These are phyloP conservation scores for Evernia prunastri DNA, from an alignment of 495 filamentous ascomycete genomes.

Conservation along the genomic window DNA sequence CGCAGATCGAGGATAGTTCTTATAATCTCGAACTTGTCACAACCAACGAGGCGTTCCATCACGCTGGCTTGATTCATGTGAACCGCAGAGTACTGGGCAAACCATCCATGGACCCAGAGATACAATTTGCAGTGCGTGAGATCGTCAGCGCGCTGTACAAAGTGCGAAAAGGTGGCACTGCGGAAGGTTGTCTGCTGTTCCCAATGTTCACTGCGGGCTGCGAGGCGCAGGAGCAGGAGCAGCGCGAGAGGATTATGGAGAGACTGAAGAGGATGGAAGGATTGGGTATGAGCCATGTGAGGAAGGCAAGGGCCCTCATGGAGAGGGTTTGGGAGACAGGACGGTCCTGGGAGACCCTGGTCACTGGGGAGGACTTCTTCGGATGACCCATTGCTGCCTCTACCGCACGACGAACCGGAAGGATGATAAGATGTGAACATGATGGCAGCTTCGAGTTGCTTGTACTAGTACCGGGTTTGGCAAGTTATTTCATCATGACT, in stretches of 20 bases:
- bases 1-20: constrained; percentile 23
- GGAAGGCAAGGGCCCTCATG: constrained; percentile 56
- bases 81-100: constrained; percentile 64
- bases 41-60: constrained; percentile 77
- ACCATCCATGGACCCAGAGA: constrained; percentile 45
- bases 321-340: constrained; percentile 59
- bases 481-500: background rate
- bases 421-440: background rate
- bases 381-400: constrained; percentile 2
- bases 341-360: constrained; percentile 25
- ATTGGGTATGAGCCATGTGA: constrained; percentile 69
- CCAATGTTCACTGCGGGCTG: constrained; percentile 83
- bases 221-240: constrained; percentile 51
- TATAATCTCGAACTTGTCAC: constrained; percentile 62
- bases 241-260: constrained; percentile 56
- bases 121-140: constrained; percentile 57
- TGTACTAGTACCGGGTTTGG: background rate
- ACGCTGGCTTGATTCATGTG: constrained; percentile 71
- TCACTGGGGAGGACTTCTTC: constrained; percentile 15
- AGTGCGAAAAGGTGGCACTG: constrained; percentile 59
- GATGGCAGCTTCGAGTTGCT: background rate
- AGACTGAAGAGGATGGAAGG: constrained; percentile 65
- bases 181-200: constrained; percentile 71
- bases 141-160: constrained; percentile 57
- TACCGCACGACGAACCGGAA: background rate